These are phyloP conservation scores for Capsicum chinense DNA, from an alignment of 257 asterid species.

Conservation along the genomic window DNA sequence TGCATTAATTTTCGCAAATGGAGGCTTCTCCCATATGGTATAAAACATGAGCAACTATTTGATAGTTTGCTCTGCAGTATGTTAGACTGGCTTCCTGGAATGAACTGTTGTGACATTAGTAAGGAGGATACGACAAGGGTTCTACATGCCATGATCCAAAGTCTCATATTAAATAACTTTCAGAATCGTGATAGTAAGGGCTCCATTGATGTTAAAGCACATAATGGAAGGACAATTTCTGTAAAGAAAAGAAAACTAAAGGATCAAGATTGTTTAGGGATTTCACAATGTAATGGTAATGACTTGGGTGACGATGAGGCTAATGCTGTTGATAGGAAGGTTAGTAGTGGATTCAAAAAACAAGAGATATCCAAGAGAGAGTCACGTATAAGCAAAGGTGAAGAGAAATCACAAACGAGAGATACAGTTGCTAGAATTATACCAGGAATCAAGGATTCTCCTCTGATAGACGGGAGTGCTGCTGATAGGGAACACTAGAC, in stretches of 20 bases:
- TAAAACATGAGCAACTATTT: conserved; percentile 54
- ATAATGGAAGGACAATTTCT: conserved; percentile 40
- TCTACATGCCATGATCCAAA: conserved; percentile 39
- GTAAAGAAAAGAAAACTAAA: conserved; percentile 58
- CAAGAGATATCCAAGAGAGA: conserved; percentile 51
- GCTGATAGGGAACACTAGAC: conserved; percentile 40
- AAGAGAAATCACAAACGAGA: conserved; percentile 41
- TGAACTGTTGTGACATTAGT: conserved; percentile 67
- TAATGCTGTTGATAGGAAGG: not conserved
- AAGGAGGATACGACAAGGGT: conserved; percentile 74
- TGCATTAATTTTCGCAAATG: conserved; percentile 70
- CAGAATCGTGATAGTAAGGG: conserved; percentile 43
- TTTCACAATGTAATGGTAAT: conserved; percentile 33
- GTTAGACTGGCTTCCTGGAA: conserved; percentile 94
- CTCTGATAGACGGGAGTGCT: conserved; percentile 30
- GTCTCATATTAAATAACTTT: not conserved
- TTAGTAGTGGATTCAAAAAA: conserved; percentile 48
- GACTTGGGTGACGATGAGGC: conserved; percentile 39
- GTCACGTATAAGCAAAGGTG: conserved; percentile 39
- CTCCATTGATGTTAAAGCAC: conserved; percentile 38
- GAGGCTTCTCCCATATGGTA: conserved; percentile 79
- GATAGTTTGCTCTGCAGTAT: conserved; percentile 80
- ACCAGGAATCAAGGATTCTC: conserved; percentile 41
- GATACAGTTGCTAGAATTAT: conserved; percentile 39
- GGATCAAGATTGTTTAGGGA: conserved; percentile 41